Base-by-base conservation (phyloP, 352 stramenopile genomes). In the Thalassiosira hispida region DNA sequence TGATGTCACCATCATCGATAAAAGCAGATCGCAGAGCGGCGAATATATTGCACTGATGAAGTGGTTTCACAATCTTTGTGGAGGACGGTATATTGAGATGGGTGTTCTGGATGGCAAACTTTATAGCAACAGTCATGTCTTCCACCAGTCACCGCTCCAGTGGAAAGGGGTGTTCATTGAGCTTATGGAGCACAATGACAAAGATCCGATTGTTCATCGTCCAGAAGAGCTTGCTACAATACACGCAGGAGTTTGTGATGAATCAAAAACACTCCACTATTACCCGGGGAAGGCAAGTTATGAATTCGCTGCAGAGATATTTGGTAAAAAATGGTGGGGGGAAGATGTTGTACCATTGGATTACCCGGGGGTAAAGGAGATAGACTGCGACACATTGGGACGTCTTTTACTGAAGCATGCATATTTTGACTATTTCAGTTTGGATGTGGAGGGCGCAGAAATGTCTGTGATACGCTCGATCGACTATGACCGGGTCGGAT, bases 161-260 rank as follows among this genome's bases (percentile, higher is more conserved):
- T 84, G 69, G 77, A 76, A 72, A 35, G 77, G 77, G 35, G 62
- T 85, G 12, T 42, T 79, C 11, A 78, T 85, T 49, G 77, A 85
- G 42, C 22, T 64, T 2, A 69, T 9, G 1, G 18, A 8, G 20
- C 29, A 53, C 12, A 73, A 64, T 40, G 84, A 73, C 35, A 22
- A 61, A 27, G 52, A 47, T 11, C 44, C 84, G 14, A 11, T 68
- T 1, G 38, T 59, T 2, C 78, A 87, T 75, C 79, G 79, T 44
- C 67, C 62, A 29, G 63, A 83, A 65, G 73, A 85, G 63, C 40
- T 77, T 6, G 72, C 76, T 1, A 42, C 38, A 9, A 47, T 85
- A 9, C 25, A 85, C 35, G 78, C 78, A 12, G 78, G 59, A 40
- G 72, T 85, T 12, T 85, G 78, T 65, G 52, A 46, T n/a, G 4